Conservation (phyloP, 228 moss, liverwort and hornwort genomes). For the Sphagnum magellanicum region DNA sequence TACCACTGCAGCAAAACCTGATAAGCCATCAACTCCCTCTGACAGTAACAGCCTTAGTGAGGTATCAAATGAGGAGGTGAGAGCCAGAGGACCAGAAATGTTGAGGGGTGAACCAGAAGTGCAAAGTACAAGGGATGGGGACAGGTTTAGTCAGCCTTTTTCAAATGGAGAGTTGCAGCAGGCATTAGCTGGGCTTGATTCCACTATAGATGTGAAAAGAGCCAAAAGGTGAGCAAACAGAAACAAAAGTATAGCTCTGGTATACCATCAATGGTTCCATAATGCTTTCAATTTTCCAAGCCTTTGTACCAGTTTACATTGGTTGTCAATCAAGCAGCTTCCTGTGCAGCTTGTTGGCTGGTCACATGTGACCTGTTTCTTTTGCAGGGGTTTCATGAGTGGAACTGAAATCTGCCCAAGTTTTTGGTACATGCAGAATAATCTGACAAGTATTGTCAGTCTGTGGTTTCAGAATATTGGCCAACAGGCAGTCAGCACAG, state of each 20-base stretch:
- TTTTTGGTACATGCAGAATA: constrained; percentile 1
- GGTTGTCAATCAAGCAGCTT: background rate
- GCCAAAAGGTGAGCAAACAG: constrained; percentile 56
- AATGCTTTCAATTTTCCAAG: background rate
- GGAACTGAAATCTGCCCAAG: constrained; percentile 2
- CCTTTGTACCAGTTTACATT: background rate
- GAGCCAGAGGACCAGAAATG: constrained; percentile 40
- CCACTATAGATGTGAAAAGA: constrained; percentile 81
- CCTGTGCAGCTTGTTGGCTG: background rate
- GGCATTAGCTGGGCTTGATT: constrained; percentile 63
- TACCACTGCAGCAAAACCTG: constrained; percentile 42
- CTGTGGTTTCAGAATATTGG: constrained; percentile 57
- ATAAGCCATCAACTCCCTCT: constrained; percentile 70
- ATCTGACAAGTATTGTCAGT: too few relatives aligned
- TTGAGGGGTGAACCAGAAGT: constrained; percentile 79
- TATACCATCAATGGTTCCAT: background rate
- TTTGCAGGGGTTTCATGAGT: background rate
- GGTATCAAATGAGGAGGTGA: constrained; percentile 70
- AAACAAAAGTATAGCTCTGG: too few relatives aligned
- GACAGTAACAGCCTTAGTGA: constrained; percentile 86
- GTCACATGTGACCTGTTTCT: too few relatives aligned
- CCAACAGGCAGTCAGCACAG: constrained; percentile 94
- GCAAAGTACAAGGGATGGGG: constrained; percentile 71
- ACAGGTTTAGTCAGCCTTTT: constrained; percentile 31
- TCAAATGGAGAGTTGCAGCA: constrained; percentile 59